Conservation (phyloP, 495 filamentous ascomycete genomes). For the Xanthoparmelia taractica region DNA sequence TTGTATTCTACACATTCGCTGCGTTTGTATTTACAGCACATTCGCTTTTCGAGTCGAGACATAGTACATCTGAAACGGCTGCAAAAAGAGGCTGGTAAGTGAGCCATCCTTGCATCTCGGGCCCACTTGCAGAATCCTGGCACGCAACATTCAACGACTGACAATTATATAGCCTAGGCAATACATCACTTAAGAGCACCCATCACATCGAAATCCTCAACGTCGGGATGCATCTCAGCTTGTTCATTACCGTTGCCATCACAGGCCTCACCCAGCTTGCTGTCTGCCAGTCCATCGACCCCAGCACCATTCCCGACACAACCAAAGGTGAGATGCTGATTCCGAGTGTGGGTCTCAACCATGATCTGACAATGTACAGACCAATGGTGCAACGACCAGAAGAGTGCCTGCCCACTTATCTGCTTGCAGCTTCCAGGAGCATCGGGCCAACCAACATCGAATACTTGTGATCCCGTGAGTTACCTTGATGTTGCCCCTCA, state of each 20-base stretch:
- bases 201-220: background rate
- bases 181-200: background rate
- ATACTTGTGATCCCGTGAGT: constrained; percentile 68
- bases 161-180: background rate
- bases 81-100: background rate
- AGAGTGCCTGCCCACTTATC: constrained; percentile 63
- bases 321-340: constrained; percentile 36
- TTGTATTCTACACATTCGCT: constrained; percentile 10
- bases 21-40: background rate
- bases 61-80: constrained; percentile 1
- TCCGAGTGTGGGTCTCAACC: background rate
- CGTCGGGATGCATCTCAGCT: constrained; percentile 15
- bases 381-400: constrained; percentile 63
- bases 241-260: constrained; percentile 16
- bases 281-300: constrained; percentile 51
- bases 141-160: background rate
- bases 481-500: background rate
- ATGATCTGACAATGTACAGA: constrained; percentile 36
- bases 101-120: constrained; percentile 6
- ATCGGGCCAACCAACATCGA: constrained; percentile 43
- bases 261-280: constrained; percentile 28
- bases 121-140: background rate
- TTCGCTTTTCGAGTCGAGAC: background rate
- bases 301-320: constrained; percentile 44
- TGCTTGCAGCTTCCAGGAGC: constrained; percentile 60